These are phyloP conservation scores for Sordariomycetes sp. DNA, from an alignment of 2,329 filamentous ascomycete genomes.

Conservation along the genomic window DNA sequence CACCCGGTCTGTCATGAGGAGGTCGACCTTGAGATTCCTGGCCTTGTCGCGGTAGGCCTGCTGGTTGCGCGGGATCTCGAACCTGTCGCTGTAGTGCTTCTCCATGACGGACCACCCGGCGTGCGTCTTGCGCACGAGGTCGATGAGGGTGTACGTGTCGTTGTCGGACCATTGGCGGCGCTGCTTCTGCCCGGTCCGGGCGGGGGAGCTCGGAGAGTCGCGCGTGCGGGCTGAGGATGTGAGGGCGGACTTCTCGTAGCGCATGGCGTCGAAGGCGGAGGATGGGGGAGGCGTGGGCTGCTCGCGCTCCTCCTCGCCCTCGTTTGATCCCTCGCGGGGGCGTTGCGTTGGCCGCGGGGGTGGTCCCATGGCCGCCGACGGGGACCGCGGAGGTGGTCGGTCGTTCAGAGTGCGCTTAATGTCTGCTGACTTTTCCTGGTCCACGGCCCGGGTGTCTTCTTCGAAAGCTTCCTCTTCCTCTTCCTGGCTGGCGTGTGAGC, in stretches of 20 bases:
- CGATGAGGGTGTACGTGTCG: slow-evolving; percentile 31
- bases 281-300: slow-evolving; percentile 3
- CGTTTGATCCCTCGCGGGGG: no score
- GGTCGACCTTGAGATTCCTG: slow-evolving; percentile 45
- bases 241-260: no score
- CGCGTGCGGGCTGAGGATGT: slow-evolving; percentile 17
- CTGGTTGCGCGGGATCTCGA: slow-evolving; percentile 37
- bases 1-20: slow-evolving; percentile 31
- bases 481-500: not conserved
- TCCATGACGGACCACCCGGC: slow-evolving; percentile 23
- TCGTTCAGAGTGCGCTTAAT: not conserved
- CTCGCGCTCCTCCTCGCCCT: no score
- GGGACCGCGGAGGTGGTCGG: not conserved
- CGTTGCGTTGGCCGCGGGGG: slow-evolving; percentile 4
- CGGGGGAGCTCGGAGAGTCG: slow-evolving; percentile 4
- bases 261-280: slow-evolving; percentile 11
- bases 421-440: slow-evolving; percentile 2
- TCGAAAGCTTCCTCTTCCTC: slow-evolving; percentile 12
- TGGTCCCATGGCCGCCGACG: not conserved
- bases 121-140: slow-evolving; percentile 22
- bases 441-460: slow-evolving; percentile 8
- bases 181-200: no score
- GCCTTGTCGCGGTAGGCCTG: slow-evolving; percentile 50
- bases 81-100: slow-evolving; percentile 18
- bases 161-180: slow-evolving; percentile 30